Conservation (phyloP, 108 stramenopile genomes). For the Aurantiochytrium sp. region DNA sequence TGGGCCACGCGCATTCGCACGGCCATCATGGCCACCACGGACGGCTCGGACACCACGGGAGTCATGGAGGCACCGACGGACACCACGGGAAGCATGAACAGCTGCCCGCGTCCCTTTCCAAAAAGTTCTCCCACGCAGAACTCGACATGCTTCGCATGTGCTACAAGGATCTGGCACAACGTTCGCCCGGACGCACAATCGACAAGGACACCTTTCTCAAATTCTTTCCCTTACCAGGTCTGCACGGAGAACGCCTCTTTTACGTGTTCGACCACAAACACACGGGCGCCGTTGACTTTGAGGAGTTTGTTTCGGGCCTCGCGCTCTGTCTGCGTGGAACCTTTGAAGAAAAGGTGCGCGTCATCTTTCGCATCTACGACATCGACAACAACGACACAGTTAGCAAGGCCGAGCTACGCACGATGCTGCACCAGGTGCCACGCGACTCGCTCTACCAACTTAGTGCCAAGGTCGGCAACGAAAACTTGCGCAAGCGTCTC, state of each 20-base stretch:
- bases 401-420: conserved; percentile 32
- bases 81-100: not conserved
- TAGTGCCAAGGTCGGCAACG: not conserved
- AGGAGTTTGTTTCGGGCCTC: conserved; percentile 49
- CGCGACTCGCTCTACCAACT: not conserved
- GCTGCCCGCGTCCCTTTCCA: not conserved
- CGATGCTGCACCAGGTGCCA: conserved; percentile 47
- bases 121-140: conserved; percentile 3
- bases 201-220: conserved; percentile 54
- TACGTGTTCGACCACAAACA: conserved; percentile 42
- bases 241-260: conserved; percentile 52
- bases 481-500: not conserved
- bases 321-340: conserved; percentile 39
- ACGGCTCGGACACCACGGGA: too few relatives aligned
- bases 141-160: conserved; percentile 39
- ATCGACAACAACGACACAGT: conserved; percentile 30
- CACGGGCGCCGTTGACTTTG: conserved; percentile 38
- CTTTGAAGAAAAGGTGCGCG: conserved; percentile 42
- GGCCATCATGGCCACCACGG: too few relatives aligned
- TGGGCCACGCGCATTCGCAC: too few relatives aligned
- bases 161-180: conserved; percentile 45
- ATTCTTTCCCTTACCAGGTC: conserved; percentile 48
- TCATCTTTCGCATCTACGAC: conserved; percentile 41
- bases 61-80: not conserved
- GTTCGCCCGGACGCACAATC: conserved; percentile 34